These are phyloP conservation scores for Larix kaempferi DNA, from an alignment of 75 land plant genomes.

Conservation along the genomic window DNA sequence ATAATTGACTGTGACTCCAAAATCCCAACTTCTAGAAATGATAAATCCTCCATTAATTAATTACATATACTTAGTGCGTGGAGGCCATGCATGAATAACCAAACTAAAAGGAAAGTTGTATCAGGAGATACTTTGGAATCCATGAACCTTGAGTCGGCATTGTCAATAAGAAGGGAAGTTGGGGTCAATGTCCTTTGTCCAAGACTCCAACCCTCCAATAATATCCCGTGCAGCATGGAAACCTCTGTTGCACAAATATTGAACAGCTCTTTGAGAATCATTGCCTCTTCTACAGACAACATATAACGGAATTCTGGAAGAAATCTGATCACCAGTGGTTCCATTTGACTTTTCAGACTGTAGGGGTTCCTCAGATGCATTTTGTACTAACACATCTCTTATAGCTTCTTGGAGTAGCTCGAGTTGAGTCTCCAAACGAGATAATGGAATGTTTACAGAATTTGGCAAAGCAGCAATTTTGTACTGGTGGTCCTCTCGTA, in stretches of 20 bases:
- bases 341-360: conserved; percentile 7
- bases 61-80: too few species aligned
- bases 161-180: conserved; percentile 66
- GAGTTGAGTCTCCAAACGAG: conserved; percentile 40
- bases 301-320: conserved; percentile 36
- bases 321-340: conserved; percentile 2
- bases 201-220: conserved; percentile 85
- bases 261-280: conserved; percentile 92
- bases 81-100: too few species aligned
- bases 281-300: conserved; percentile 96
- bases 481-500: conserved; percentile 83
- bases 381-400: conserved; percentile 12
- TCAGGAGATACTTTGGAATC: too few species aligned
- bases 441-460: conserved; percentile 80
- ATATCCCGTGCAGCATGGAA: conserved; percentile 63
- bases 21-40: too few species aligned
- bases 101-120: too few species aligned
- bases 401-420: conserved; percentile 31
- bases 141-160: too few species aligned
- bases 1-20: too few species aligned
- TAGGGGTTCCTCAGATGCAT: conserved; percentile 1
- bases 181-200: conserved; percentile 81
- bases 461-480: conserved; percentile 71
- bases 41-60: too few species aligned
- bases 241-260: conserved; percentile 61